Evolutionary conservation across 768 basidiomycete genomes (phyloP).

Genomic region (Hygrophoropsis aurantiaca): DNA sequence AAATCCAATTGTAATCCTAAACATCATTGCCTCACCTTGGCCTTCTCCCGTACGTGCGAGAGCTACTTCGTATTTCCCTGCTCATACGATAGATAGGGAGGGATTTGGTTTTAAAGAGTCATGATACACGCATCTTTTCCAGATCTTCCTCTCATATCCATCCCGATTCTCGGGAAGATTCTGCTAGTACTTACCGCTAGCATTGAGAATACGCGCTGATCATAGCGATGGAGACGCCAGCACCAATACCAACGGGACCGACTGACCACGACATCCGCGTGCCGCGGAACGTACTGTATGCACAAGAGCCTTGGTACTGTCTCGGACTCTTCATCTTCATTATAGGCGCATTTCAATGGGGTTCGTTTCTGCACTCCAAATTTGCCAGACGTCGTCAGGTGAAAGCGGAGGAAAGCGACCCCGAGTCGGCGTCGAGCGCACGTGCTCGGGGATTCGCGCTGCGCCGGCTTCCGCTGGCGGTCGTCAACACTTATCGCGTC

Average conservation of each 20-base stretch:
- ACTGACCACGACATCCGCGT: constrained; percentile 27
- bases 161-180: too few species aligned
- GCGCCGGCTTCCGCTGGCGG: constrained; percentile 19
- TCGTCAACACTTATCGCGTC: constrained; percentile 28
- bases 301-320: constrained; percentile 43
- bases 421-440: not conserved
- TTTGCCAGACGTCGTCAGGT: constrained; percentile 12
- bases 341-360: constrained; percentile 34
- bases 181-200: too few species aligned
- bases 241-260: not conserved
- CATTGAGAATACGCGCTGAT: too few species aligned
- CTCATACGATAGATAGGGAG: too few species aligned
- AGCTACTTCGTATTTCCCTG: too few species aligned
- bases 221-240: not conserved
- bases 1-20: too few species aligned
- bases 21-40: too few species aligned
- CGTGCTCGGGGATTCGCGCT: constrained; percentile 11
- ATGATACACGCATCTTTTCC: too few species aligned
- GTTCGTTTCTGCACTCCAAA: constrained; percentile 20
- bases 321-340: constrained; percentile 42
- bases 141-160: too few species aligned
- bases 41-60: too few species aligned
- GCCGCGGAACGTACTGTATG: constrained; percentile 30
- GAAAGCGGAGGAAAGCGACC: not conserved
- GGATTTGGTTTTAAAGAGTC: too few species aligned